Conservation (phyloP, 2,329 filamentous ascomycete genomes). For the Trichoderma koningiopsis region DNA sequence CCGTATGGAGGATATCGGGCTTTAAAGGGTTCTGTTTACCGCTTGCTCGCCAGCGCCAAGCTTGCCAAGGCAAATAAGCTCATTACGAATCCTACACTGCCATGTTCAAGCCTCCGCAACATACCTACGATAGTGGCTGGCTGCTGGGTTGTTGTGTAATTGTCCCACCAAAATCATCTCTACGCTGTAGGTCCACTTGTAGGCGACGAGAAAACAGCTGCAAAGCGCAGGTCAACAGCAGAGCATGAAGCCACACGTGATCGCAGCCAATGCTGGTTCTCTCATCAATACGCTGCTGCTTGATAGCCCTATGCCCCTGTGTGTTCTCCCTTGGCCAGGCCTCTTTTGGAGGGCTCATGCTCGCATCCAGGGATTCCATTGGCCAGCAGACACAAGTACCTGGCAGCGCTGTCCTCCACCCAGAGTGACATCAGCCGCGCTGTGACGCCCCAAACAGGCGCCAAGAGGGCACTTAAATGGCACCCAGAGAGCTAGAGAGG, state of each 20-base stretch:
- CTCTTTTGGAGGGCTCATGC: slow-evolving; percentile 22
- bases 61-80: too few species aligned
- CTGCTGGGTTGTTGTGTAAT: background rate
- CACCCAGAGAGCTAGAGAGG: background rate
- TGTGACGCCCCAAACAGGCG: background rate
- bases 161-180: too few species aligned
- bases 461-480: background rate
- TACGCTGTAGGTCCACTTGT: too few species aligned
- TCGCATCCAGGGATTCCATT: background rate
- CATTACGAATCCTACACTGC: background rate
- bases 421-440: slow-evolving; percentile 15
- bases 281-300: background rate
- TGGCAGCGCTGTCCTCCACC: slow-evolving; percentile 11
- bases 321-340: background rate
- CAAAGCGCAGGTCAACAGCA: background rate
- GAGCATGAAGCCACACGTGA: background rate
- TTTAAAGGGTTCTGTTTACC: too few species aligned
- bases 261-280: background rate
- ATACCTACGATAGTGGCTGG: background rate
- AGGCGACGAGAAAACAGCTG: background rate
- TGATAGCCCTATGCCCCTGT: slow-evolving; percentile 12
- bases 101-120: slow-evolving; percentile 3
- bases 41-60: too few species aligned
- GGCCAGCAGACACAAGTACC: slow-evolving; percentile 13
- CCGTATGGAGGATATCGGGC: too few species aligned